Percentiles rank a stretch among this genome's conserved stretches.
Conservation (phyloP, 805 yeast species). For the Lipomyces sp. region DNA sequence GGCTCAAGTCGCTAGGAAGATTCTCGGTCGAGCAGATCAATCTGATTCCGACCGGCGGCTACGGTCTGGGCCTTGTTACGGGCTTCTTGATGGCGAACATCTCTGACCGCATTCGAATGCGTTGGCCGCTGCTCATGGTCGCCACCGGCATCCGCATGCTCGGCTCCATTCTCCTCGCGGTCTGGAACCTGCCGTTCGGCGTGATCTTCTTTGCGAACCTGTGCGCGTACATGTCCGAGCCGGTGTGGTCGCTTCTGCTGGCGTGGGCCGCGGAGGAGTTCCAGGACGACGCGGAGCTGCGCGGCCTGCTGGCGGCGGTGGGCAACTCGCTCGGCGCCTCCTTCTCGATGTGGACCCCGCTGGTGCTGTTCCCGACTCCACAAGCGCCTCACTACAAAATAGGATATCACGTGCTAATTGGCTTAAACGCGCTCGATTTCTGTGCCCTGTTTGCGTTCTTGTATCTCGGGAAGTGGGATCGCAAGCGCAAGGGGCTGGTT, state of each 20-base stretch:
- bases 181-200: slow-evolving; percentile 22
- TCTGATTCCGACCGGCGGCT: slow-evolving; percentile 39
- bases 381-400: slow-evolving; percentile 20
- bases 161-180: slow-evolving; percentile 14
- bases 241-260: slow-evolving; percentile 22
- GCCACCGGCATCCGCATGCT: slow-evolving; percentile 14
- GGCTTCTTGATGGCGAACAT: slow-evolving; percentile 34
- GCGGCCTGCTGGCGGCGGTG: slow-evolving; percentile 22
- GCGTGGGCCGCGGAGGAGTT: slow-evolving; percentile 27
- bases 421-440: slow-evolving; percentile 15
- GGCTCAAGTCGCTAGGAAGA: slow-evolving; percentile 34
- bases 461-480: slow-evolving; percentile 15
- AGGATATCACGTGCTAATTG: slow-evolving; percentile 15
- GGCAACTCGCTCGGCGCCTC: slow-evolving; percentile 22
- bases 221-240: slow-evolving; percentile 18
- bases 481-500: slow-evolving; percentile 3
- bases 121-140: slow-evolving; percentile 34
- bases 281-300: slow-evolving; percentile 25
- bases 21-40: slow-evolving; percentile 35
- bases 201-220: slow-evolving; percentile 24
- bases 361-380: slow-evolving; percentile 18
- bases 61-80: slow-evolving; percentile 34
- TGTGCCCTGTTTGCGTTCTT: slow-evolving; percentile 14
- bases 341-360: slow-evolving; percentile 29
- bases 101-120: slow-evolving; percentile 36